Evolutionary conservation across 495 filamentous ascomycete genomes (phyloP), one percentile per base, ranked within the genome.

Genomic region (Penicillium parvum): DNA sequence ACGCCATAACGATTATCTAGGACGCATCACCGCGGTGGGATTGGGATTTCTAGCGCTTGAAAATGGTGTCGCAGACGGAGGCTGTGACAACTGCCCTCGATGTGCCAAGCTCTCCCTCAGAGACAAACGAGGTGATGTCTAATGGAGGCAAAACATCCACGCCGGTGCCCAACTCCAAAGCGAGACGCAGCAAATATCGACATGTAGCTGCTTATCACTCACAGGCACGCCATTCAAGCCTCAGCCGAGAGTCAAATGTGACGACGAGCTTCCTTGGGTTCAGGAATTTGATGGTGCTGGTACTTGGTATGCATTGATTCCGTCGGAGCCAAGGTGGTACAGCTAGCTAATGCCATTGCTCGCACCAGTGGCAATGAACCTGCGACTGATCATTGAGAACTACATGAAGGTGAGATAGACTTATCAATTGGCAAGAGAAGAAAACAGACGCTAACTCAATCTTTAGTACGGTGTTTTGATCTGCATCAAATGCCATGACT

Each of bases 381-480:
- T 98, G 7, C 79, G 92, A 49, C 73, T 98, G 47, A 82, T 98
- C 46, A 88, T 98, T 53, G 92, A 97, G 69, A 98, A 98, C 55
- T 95, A 88, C 54, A 86, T 90, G 73, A 98, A 98, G 75, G 89
- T 88, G 53, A 52, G 67, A 18, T 23, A 14, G 15, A 17, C 15
- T 17, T 25, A 14, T 18, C 3, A 0, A 11, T 29, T 33, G 27
- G 12, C n/a, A 18, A 21, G 11, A 14, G 14, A 12, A 33, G 2
- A 10, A 7, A 1, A 5, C 14, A 58, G 57, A 50, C 23, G 30
- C 28, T 37, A 26, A 36, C 17, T n/a, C n/a, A 34, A 27, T 22
- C 26, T 22, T 22, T 55, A 92, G 85, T 96, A 96, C 59, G 90
- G 90, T 17, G 88, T 97, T 29, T 71, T 98, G 9, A 94, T 98